Conservation (phyloP, 495 filamentous ascomycete genomes). For the Penicillium lagena region DNA sequence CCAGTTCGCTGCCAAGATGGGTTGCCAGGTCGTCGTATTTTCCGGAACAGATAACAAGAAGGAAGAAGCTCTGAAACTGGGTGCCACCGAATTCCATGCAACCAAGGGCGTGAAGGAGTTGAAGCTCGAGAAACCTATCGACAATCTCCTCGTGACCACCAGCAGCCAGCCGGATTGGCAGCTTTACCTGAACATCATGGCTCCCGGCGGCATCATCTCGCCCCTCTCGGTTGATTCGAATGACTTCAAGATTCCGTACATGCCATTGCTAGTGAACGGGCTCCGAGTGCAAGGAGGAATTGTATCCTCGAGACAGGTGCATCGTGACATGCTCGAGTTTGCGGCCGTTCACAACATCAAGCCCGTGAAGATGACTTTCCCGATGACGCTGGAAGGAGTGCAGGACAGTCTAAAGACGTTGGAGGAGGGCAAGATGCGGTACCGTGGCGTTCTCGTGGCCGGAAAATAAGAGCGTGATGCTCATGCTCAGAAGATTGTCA, state of each 20-base stretch:
- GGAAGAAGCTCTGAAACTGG: conserved; percentile 47
- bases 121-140: conserved; percentile 24
- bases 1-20: conserved; percentile 57
- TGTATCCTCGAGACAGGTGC: conserved; percentile 41
- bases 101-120: conserved; percentile 34
- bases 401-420: neutral
- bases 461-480: neutral
- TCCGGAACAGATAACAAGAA: conserved; percentile 50
- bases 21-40: conserved; percentile 57
- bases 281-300: conserved; percentile 47
- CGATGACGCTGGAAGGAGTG: neutral
- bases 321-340: conserved; percentile 53
- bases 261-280: conserved; percentile 38
- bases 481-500: too few species aligned
- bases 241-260: conserved; percentile 49
- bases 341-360: conserved; percentile 48
- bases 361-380: conserved; percentile 27
- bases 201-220: conserved; percentile 41
- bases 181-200: conserved; percentile 32
- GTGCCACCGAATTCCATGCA: conserved; percentile 43
- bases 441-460: neutral
- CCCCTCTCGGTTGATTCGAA: conserved; percentile 43
- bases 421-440: neutral
- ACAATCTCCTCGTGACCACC: conserved; percentile 44
- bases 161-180: conserved; percentile 36